phyloP scores from a whole-genome alignment of 352 stramenopile species.

The Globisporangium carolinianum region DNA sequence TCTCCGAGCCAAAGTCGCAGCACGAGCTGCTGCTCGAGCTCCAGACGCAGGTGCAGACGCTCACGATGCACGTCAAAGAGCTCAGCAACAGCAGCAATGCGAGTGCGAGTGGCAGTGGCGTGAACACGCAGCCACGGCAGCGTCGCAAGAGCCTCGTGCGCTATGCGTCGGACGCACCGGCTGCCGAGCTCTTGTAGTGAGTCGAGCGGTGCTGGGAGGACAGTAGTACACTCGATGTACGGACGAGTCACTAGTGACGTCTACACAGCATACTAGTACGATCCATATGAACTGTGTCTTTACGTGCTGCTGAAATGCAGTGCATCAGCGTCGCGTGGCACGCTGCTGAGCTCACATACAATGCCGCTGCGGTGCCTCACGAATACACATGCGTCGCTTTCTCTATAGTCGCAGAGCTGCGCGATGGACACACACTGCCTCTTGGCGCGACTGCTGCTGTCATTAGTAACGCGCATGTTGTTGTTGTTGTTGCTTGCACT shows the following conservation, averaged over 20 bases:
- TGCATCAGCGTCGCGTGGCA: too few species aligned
- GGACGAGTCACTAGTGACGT: background rate
- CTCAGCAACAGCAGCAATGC: background rate
- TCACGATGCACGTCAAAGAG: slow-evolving; percentile 9
- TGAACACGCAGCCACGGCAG: background rate
- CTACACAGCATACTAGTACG: too few species aligned
- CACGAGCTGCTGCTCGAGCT: slow-evolving; percentile 13
- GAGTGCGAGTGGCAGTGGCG: background rate
- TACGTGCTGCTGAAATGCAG: too few species aligned
- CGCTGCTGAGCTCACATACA: too few species aligned
- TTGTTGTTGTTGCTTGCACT: background rate
- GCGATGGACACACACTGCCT: background rate
- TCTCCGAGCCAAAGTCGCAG: slow-evolving; percentile 5
- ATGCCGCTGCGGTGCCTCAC: too few species aligned
- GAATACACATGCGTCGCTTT: too few species aligned
- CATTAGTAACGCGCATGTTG: background rate
- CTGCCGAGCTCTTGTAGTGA: background rate
- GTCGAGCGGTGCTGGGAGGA: background rate
- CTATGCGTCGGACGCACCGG: slow-evolving; percentile 3
- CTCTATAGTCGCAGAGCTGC: too few species aligned
- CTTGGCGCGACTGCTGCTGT: background rate
- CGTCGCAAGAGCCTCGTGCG: slow-evolving; percentile 11
- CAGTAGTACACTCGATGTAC: background rate
- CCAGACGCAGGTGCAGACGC: slow-evolving; percentile 12
- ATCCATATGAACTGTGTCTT: too few species aligned